These are phyloP conservation scores for Xylaria sp. DNA, from an alignment of 495 filamentous ascomycete species.

Conservation along the genomic window DNA sequence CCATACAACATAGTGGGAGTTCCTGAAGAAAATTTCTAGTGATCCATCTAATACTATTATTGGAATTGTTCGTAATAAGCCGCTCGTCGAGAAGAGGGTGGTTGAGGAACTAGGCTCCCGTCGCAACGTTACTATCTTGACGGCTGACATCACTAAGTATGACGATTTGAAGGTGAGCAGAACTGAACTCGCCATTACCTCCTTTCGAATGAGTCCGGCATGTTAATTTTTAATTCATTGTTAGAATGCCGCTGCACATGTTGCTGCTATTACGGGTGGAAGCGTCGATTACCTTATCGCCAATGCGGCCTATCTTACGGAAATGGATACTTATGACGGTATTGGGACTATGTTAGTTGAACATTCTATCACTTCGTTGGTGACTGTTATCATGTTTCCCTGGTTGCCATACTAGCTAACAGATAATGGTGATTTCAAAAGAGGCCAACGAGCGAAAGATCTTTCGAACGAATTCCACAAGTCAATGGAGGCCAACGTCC, in stretches of 20 bases:
- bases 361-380: not conserved
- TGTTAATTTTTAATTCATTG: not conserved
- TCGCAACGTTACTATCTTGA: constrained; percentile 50
- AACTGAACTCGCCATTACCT: not conserved
- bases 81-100: constrained; percentile 37
- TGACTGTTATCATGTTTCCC: not conserved
- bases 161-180: constrained; percentile 41
- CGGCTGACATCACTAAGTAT: constrained; percentile 50
- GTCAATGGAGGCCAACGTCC: constrained; percentile 54
- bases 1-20: constrained; percentile 30
- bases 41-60: constrained; percentile 41
- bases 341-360: constrained; percentile 37
- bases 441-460: constrained; percentile 38
- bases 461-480: constrained; percentile 37
- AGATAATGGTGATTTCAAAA: constrained; percentile 21
- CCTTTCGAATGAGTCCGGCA: not conserved
- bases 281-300: constrained; percentile 61
- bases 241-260: constrained; percentile 40
- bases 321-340: constrained; percentile 34
- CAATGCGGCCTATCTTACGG: constrained; percentile 50
- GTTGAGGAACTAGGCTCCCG: constrained; percentile 36
- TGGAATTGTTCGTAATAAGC: constrained; percentile 46
- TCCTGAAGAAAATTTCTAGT: constrained; percentile 39
- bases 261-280: constrained; percentile 47
- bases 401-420: not conserved